A percentile compares a stretch with the other conserved stretches of the same genome.
phyloP scores from a whole-genome alignment of 768 basidiomycete species.

The Boletus subcaerulescens region DNA sequence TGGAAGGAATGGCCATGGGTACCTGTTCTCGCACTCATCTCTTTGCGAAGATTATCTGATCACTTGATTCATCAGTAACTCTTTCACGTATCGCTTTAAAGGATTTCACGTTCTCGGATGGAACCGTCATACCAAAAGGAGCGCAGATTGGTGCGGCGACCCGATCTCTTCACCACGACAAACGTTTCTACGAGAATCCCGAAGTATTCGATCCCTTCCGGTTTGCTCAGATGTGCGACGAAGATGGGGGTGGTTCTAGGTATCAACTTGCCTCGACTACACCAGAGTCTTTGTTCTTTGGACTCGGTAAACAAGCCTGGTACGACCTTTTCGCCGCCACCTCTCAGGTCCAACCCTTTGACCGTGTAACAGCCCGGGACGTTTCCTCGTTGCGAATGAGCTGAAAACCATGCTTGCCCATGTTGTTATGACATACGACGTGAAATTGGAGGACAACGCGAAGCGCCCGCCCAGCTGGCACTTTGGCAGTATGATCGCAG shows the following conservation, averaged over 20 bases:
- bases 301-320: conserved; percentile 24
- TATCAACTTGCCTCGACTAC: conserved; percentile 29
- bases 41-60: not conserved
- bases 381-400: not conserved
- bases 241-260: not conserved
- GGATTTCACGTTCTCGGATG: conserved; percentile 38
- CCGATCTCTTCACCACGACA: conserved; percentile 2
- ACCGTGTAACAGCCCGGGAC: not conserved
- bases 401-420: not conserved
- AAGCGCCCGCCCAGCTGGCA: not conserved
- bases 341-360: too few relatives aligned
- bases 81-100: conserved; percentile 32
- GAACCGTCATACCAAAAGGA: conserved; percentile 14
- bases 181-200: not conserved
- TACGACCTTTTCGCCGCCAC: not conserved
- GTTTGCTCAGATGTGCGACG: not conserved
- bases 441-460: not conserved
- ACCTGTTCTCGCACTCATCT: not conserved
- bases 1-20: not conserved
- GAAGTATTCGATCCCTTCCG: not conserved
- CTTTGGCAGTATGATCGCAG: not conserved
- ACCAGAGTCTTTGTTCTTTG: conserved; percentile 36
- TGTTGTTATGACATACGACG: not conserved
- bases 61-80: conserved; percentile 14
- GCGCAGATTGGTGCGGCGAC: not conserved